Conservation (phyloP, 2,329 filamentous ascomycete genomes). For the Aaosphaeria arxii region DNA sequence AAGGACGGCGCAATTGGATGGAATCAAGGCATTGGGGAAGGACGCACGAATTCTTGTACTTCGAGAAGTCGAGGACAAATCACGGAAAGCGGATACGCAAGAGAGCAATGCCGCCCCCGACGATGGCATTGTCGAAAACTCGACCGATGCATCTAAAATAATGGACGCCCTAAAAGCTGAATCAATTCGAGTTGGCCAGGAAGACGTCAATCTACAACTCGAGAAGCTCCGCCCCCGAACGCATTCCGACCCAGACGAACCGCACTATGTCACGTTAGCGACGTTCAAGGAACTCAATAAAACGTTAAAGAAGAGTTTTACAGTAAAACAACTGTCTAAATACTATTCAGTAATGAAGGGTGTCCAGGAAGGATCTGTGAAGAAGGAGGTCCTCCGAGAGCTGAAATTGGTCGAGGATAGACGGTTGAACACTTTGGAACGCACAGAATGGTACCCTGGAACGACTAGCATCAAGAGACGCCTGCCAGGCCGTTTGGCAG, state of each 20-base stretch:
- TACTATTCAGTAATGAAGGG: constrained; percentile 23
- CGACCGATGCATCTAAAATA: constrained; percentile 20
- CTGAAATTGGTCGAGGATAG: constrained; percentile 13
- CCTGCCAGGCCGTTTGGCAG: constrained; percentile 13
- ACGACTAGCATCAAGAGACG: constrained; percentile 20
- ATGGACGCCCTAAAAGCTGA: constrained; percentile 25
- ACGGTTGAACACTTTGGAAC: constrained; percentile 12
- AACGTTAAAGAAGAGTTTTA: constrained; percentile 25
- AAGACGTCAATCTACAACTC: constrained; percentile 29
- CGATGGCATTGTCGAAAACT: constrained; percentile 1
- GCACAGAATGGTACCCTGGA: constrained; percentile 32
- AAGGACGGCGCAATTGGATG: constrained; percentile 23
- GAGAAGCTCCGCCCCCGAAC: constrained; percentile 26
- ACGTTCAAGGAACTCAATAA: constrained; percentile 23
- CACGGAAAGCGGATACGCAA: constrained; percentile 1
- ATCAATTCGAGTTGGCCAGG: constrained; percentile 13
- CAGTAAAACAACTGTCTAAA: constrained; percentile 21
- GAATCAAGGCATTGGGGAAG: constrained; percentile 29
- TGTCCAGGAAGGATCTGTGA: constrained; percentile 13
- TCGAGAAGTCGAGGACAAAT: constrained; percentile 17
- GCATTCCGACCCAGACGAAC: constrained; percentile 14
- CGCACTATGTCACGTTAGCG: constrained; percentile 25
- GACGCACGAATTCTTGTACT: constrained; percentile 36
- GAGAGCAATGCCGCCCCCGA: neutral
- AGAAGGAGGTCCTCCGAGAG: constrained; percentile 10